Percentiles rank a stretch among this genome's conserved stretches.
Evolutionary conservation across 306 rosid species (phyloP).

Genomic region (Astragalus membranaceus): DNA sequence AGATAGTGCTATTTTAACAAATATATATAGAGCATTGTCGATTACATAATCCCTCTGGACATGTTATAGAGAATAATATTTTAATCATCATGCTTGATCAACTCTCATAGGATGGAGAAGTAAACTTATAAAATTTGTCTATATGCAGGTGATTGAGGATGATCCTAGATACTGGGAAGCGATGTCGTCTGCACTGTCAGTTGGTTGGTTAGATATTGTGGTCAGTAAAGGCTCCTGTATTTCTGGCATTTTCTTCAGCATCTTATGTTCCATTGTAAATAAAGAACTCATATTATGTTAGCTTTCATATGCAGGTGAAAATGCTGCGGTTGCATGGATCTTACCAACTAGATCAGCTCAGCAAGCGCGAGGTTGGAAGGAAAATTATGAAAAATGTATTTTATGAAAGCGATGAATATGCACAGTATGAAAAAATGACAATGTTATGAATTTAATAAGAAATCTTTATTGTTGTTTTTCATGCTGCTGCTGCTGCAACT

Average conservation of each 20-base stretch:
- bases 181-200: constrained; percentile 68
- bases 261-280: constrained; percentile 17
- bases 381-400: constrained; percentile 16
- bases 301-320: constrained; percentile 64
- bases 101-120: constrained; percentile 10
- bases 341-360: constrained; percentile 70
- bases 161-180: constrained; percentile 80
- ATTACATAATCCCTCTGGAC: not conserved
- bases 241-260: constrained; percentile 16
- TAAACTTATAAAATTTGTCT: constrained; percentile 18
- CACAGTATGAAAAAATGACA: not conserved
- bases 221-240: constrained; percentile 40
- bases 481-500: constrained; percentile 16
- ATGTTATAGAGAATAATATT: not conserved
- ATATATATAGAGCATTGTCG: not conserved
- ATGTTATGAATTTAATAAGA: not conserved
- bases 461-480: not conserved
- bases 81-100: not conserved
- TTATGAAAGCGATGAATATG: constrained; percentile 2
- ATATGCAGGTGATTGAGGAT: constrained; percentile 71
- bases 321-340: constrained; percentile 90
- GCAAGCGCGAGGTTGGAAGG: constrained; percentile 79
- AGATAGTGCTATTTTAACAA: not conserved
- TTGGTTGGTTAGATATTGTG: constrained; percentile 96
- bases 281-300: constrained; percentile 11